Base-by-base conservation (phyloP, 2,329 filamentous ascomycete species). In the Fusarium foetens region DNA sequence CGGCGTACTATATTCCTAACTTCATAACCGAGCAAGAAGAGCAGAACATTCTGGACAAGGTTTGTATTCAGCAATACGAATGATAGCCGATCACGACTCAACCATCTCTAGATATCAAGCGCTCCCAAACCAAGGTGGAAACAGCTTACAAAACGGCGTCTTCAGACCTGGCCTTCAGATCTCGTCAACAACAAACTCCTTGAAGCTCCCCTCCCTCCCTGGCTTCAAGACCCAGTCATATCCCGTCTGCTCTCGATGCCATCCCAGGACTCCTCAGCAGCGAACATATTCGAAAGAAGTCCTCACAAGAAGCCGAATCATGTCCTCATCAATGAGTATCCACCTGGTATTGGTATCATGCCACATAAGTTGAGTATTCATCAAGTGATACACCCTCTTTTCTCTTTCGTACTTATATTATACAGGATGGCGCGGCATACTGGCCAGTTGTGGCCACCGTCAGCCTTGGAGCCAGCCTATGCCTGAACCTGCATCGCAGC, bases 251-350 rank as follows among this genome's bases (percentile, higher is more conserved):
- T 84, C 27, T 86, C 87, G n/a, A 81, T 89, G 38, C 84, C 84
- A 27, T 64, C 84, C 14, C 82, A 81, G 58, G 60, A 68, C 19
- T 63, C 66, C 25, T 52, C 64, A 35, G 23, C 69, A 61, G 59
- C 59, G 43, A 82, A 88, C 74, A 80, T 91, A 11, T 91, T 91
- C 75, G 79, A 81, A 23, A 79, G 85, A 25, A 93, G 94, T 55
- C 93, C 93, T 9, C 95, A 98, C 78, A 76, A 84, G 23, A 86
- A 85, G 8, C 94, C 95, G 6, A 99, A 98, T 76, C 96, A 98
- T 82, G 94, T 97, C 49, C 86, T 98, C 41, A 90, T 98, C 75
- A 99, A 99, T 78, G 95, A 98, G 80, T 99, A 98, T 80, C 86
- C 87, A 3, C 90, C 93, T 0, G 94, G 93, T 4, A 89, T 97